Evolutionary conservation across 345 rosid genomes (phyloP), one percentile per base, ranked within the genome.

Genomic region (Gossypium australe): DNA sequence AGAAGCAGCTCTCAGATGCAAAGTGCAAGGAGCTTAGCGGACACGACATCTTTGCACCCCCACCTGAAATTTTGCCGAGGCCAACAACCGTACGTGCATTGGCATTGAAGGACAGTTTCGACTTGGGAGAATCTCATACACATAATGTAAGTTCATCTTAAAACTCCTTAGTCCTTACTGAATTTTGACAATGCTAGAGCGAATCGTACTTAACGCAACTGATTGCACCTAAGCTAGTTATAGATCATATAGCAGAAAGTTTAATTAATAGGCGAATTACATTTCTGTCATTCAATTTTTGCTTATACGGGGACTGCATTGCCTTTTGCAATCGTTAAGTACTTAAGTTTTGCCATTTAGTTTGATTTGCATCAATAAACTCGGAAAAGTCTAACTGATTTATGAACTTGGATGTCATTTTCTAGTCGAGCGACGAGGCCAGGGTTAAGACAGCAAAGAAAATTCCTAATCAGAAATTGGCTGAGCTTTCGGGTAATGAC

Each of bases 11-110:
- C 70, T 95, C 98, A 77, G 89, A 91, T 84, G 94, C 97, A 6
- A 95, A 95, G 80, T 83, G 80, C 69, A 95, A 88, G 86, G 99
- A 95, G 84, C 92, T 95, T 24, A 93, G 89, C 58, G 98, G 99
- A 67, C 88, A 91, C 64, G 88, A 93, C 83, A 95, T 95, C 78
- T 95, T 95, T 80, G 99, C 98, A 0, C 92, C 98, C 34, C 98
- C 98, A 55, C 98, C 96, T 9, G 98, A 95, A 84, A 95, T 93
- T 49, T 79, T 88, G 76, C 97, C 99, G 0, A 87, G 99, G 55
- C 86, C 97, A 7, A 81, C 87, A 56, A 73, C 88, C 48, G 85
- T 75, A 16, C 90, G 96, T 3, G 87, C 96, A 10, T 80, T 85
- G 85, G 96, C 94, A 10, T 68, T 79, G 29, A 90, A 87, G 66